Conservation (phyloP, 352 stramenopile genomes). For the Aphanomyces cochlioides region DNA sequence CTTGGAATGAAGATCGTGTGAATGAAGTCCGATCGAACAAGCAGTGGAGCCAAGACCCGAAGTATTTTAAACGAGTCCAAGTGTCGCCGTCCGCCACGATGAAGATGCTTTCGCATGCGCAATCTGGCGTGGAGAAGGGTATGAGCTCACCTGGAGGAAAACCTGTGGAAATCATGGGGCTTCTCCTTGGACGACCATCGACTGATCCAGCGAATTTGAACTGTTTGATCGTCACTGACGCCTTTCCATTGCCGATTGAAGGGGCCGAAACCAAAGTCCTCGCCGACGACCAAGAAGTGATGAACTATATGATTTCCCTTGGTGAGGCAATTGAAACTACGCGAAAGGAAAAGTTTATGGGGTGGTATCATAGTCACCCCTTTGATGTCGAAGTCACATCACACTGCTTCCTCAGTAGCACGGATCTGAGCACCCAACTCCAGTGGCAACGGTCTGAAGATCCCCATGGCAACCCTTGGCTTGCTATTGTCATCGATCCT, state of each 20-base stretch:
- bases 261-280: constrained; percentile 93
- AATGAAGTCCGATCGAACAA: constrained; percentile 85
- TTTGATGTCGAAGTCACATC: constrained; percentile 96
- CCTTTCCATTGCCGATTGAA: constrained; percentile 97
- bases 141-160: constrained; percentile 92
- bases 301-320: constrained; percentile 99
- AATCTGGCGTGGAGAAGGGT: constrained; percentile 97
- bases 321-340: constrained; percentile 92
- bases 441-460: constrained; percentile 98
- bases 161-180: constrained; percentile 98
- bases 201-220: constrained; percentile 86
- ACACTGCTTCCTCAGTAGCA: constrained; percentile 97
- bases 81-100: constrained; percentile 91
- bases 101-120: constrained; percentile 98
- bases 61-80: constrained; percentile 96
- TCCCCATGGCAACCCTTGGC: constrained; percentile 92
- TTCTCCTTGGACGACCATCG: constrained; percentile 93
- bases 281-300: constrained; percentile 95
- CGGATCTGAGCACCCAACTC: constrained; percentile 96
- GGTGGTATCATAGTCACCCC: constrained; percentile 99
- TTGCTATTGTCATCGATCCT: constrained; percentile 98
- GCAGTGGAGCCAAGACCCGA: constrained; percentile 89
- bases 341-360: constrained; percentile 97
- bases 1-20: constrained; percentile 64
- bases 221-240: constrained; percentile 97